Conservation (phyloP, 768 basidiomycete genomes). For the Mycena amicta region DNA sequence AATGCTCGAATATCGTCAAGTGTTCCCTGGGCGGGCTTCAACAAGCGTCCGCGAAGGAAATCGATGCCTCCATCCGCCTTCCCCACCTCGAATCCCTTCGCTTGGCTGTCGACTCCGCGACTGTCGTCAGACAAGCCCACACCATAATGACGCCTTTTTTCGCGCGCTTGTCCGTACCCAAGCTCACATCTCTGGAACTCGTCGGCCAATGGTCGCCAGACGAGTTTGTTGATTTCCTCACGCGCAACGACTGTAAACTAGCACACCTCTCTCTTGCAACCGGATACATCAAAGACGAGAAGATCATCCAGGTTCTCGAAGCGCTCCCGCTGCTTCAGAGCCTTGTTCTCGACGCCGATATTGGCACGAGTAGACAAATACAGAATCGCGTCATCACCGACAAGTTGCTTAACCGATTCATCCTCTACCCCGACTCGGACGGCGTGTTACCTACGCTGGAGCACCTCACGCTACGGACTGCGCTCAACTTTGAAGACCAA, state of each 20-base stretch:
- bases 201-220: conserved; percentile 12
- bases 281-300: conserved; percentile 18
- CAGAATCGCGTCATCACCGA: conserved; percentile 19
- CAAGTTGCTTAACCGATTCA: conserved; percentile 14
- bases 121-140: background rate
- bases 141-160: conserved; percentile 10
- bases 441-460: conserved; percentile 10
- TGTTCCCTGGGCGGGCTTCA: conserved; percentile 8
- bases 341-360: conserved; percentile 18
- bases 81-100: conserved; percentile 9
- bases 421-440: conserved; percentile 16
- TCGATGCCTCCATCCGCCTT: background rate
- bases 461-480: conserved; percentile 9
- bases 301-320: conserved; percentile 10
- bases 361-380: conserved; percentile 11
- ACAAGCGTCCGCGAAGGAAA: background rate
- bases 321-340: conserved; percentile 1
- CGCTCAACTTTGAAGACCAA: conserved; percentile 15
- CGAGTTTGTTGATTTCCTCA: conserved; percentile 10
- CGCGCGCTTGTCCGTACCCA: conserved; percentile 1
- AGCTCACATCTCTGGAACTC: conserved; percentile 9
- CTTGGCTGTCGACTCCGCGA: conserved; percentile 1
- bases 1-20: conserved; percentile 11
- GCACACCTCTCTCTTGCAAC: conserved; percentile 6
- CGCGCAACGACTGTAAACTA: conserved; percentile 9